Evolutionary conservation across 2,329 filamentous ascomycete species (phyloP).

Genomic region (Aaosphaeria pasadenensis): DNA sequence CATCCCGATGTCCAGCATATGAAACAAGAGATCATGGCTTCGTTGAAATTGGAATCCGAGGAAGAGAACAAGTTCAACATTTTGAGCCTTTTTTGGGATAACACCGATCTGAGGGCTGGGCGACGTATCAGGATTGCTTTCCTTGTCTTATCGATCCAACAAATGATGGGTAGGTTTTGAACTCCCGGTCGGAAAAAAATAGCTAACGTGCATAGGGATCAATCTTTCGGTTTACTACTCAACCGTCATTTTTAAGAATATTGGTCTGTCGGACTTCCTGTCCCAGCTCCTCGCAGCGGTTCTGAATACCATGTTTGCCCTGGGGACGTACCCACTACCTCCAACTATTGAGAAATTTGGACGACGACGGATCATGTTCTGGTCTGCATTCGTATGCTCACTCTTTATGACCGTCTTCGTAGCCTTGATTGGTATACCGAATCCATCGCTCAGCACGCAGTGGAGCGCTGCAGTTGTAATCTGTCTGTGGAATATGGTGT

Average conservation of each 20-base stretch:
- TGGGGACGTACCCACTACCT: neutral
- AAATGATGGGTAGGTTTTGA: constrained; percentile 6
- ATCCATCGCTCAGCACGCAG: neutral
- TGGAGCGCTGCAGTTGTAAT: neutral
- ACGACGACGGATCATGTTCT: neutral
- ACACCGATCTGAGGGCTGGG: constrained; percentile 33
- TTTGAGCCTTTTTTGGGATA: constrained; percentile 32
- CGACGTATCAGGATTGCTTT: constrained; percentile 38
- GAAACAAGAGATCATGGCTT: constrained; percentile 23
- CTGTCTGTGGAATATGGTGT: neutral
- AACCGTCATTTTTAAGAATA: neutral
- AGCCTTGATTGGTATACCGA: neutral
- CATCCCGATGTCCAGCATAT: constrained; percentile 11
- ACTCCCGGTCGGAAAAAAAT: neutral
- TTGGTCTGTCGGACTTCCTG: neutral
- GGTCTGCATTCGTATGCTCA: neutral
- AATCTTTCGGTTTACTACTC: neutral
- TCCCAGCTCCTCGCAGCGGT: neutral
- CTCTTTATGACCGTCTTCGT: neutral
- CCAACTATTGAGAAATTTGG: neutral
- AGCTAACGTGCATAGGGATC: neutral
- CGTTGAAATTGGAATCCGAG: constrained; percentile 20
- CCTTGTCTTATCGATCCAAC: constrained; percentile 23
- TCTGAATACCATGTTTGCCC: neutral
- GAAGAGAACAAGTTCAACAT: constrained; percentile 26